Evolutionary conservation across 495 filamentous ascomycete genomes (phyloP), one percentile per base, ranked within the genome.

Genomic region (Entonaema liquescens): DNA sequence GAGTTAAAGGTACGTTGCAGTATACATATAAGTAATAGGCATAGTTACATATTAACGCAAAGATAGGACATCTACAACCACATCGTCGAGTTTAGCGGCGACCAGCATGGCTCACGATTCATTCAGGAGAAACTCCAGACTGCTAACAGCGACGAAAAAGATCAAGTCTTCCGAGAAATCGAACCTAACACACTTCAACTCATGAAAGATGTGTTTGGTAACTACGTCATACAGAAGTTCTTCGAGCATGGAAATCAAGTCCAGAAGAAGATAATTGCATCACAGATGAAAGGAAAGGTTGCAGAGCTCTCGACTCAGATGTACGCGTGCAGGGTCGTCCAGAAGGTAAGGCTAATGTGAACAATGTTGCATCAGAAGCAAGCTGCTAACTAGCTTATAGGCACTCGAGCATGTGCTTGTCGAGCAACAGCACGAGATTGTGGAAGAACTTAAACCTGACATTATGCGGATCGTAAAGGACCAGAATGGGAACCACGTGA

Each of bases 191-290:
- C 89, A 8, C 72, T 97, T 38, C 93, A 94, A 76, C 82, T 98
- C 44, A 98, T 97, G 93, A 95, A 91, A 11, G 96, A 98, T 76
- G 90, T 98, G 13, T 98, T 97, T 76, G 95, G 95, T 17, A 99
- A 99, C 79, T 99, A 98, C 75, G 95, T 99, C 36, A 95, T 98
- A 23, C 95, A 99, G 74, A 98, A 98, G 77, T 89, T 98, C 68
- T 98, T 98, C 71, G 95, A 98, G 79, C 93, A 98, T 74, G 96
- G 96, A 31, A 97, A 94, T 68, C 95, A 97, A 77, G 84, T 88
- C 6, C 96, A 98, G 78, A 99, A 99, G 80, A 93, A 91, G 78
- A 84, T 91, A 2, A 77, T 99, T 44, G 95, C 93, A 3, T 88
- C 88, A 56, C 86, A 90, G 71, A 98, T 99, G 94, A 92, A 92